These are phyloP conservation scores for Bipolaris oryzae DNA, from an alignment of 2,329 filamentous ascomycete genomes.

Conservation along the genomic window DNA sequence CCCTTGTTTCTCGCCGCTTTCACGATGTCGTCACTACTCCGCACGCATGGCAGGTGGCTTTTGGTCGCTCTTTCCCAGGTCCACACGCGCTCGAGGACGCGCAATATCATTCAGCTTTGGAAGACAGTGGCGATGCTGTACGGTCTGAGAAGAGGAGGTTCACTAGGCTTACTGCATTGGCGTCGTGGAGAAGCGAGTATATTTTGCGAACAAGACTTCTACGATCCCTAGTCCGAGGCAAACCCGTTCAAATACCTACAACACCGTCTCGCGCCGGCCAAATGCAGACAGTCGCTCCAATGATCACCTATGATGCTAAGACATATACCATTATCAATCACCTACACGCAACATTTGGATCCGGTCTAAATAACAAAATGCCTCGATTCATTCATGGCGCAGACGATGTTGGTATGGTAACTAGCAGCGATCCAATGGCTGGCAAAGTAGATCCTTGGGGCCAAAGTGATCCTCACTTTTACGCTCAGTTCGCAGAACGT, in stretches of 20 bases:
- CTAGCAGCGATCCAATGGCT: constrained; percentile 76
- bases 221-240: constrained; percentile 80
- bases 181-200: constrained; percentile 97
- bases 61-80: constrained; percentile 87
- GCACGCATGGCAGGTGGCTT: constrained; percentile 92
- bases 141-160: constrained; percentile 80
- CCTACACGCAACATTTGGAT: constrained; percentile 77
- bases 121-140: constrained; percentile 52
- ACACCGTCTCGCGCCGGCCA: constrained; percentile 60
- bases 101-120: constrained; percentile 53
- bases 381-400: constrained; percentile 84
- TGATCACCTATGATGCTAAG: constrained; percentile 85
- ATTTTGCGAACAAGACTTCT: constrained; percentile 84
- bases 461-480: constrained; percentile 73
- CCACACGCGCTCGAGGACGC: constrained; percentile 61
- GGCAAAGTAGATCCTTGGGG: constrained; percentile 85
- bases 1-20: constrained; percentile 86
- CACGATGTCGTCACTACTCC: constrained; percentile 86
- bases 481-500: constrained; percentile 78
- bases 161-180: constrained; percentile 76
- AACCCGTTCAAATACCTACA: constrained; percentile 66
- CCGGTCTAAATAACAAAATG: constrained; percentile 69
- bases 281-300: constrained; percentile 71
- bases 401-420: constrained; percentile 77
- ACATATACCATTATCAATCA: constrained; percentile 79